Conservation (phyloP, 2,329 filamentous ascomycete genomes). For the Fusarium pilosicola region DNA sequence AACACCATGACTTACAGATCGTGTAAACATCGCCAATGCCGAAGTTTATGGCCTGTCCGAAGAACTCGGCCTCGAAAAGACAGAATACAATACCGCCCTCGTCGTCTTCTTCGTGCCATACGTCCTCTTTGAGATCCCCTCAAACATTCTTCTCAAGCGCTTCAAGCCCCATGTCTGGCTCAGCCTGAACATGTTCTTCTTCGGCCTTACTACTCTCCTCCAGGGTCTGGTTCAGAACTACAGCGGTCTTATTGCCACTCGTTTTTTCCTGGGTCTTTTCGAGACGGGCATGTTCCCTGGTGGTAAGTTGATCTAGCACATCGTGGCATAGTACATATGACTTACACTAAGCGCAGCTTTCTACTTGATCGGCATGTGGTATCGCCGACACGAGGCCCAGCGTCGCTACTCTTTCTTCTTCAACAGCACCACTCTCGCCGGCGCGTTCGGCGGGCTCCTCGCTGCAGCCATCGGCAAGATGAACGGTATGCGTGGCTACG, state of each 20-base stretch:
- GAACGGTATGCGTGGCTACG: constrained; percentile 74
- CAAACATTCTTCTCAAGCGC: constrained; percentile 72
- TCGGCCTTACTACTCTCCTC: constrained; percentile 77
- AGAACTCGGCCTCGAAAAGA: constrained; percentile 69
- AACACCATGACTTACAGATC: constrained; percentile 50
- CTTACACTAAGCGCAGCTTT: constrained; percentile 55
- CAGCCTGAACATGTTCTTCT: constrained; percentile 83
- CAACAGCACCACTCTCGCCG: constrained; percentile 79
- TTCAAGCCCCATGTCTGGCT: constrained; percentile 75
- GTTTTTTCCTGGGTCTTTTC: constrained; percentile 86
- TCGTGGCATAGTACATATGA: constrained; percentile 50
- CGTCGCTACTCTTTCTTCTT: constrained; percentile 96
- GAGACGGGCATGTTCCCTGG: constrained; percentile 77
- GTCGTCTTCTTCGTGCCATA: constrained; percentile 88
- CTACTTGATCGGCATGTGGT: constrained; percentile 89
- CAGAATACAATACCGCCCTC: constrained; percentile 78
- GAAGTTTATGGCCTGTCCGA: constrained; percentile 70
- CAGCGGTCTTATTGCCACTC: constrained; percentile 77
- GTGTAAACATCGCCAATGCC: constrained; percentile 85
- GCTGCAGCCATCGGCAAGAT: constrained; percentile 92
- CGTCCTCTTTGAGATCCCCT: constrained; percentile 76
- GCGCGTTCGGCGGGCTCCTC: constrained; percentile 86
- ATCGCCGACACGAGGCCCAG: constrained; percentile 86
- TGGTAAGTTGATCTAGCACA: constrained; percentile 40
- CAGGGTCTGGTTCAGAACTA: constrained; percentile 85